A percentile compares a stretch with the other conserved stretches of the same genome.
These are phyloP conservation scores for Paratinospora sagittata DNA, from an alignment of 164 flowering plant species.

Conservation along the genomic window DNA sequence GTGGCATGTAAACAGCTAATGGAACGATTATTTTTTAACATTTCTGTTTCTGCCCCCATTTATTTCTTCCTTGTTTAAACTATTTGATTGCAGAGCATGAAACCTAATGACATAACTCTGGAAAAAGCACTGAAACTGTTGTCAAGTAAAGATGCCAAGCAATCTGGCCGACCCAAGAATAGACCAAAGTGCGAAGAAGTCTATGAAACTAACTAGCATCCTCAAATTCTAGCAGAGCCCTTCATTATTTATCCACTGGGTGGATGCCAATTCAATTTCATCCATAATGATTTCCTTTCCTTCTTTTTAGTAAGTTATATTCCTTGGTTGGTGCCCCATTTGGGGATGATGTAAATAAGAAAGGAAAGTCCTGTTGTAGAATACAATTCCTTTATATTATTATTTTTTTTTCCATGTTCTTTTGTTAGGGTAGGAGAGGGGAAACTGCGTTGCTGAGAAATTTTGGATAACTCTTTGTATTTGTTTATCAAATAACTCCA, in stretches of 20 bases:
- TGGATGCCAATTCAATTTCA: neutral
- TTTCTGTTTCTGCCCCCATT: neutral
- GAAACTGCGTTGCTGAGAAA: neutral
- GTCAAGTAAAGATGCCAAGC: conserved; percentile 38
- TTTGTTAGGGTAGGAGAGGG: neutral
- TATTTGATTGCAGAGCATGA: conserved; percentile 46
- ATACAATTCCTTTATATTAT: neutral
- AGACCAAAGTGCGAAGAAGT: conserved; percentile 32
- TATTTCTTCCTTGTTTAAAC: neutral
- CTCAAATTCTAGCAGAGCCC: neutral
- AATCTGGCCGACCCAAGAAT: conserved; percentile 58
- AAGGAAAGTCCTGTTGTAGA: neutral
- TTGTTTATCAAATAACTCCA: neutral
- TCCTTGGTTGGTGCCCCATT: neutral
- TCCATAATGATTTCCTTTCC: neutral
- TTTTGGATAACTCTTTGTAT: neutral
- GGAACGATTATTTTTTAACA: too few species aligned
- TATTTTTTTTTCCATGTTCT: neutral
- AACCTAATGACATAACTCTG: conserved; percentile 47
- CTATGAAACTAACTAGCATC: conserved; percentile 10
- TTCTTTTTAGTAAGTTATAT: neutral
- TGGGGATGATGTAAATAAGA: neutral
- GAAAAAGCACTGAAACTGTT: conserved; percentile 66
- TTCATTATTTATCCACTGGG: neutral
- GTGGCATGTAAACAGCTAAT: too few species aligned